phyloP scores from a whole-genome alignment of 768 basidiomycete genomes.

The Phanerochaete carnosa region DNA sequence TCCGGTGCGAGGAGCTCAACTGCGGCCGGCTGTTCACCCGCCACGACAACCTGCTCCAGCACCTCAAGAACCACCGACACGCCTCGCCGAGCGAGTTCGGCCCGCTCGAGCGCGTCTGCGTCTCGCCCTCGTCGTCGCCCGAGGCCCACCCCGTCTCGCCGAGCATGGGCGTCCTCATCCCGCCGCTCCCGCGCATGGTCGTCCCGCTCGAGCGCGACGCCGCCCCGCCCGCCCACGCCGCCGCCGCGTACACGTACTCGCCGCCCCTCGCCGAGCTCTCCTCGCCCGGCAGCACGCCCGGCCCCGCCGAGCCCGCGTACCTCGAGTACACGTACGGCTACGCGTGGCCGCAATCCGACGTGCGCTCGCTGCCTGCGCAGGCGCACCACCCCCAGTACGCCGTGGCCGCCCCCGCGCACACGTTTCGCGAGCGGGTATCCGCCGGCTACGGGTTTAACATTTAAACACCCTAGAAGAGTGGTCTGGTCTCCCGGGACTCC shows the following conservation, averaged over 20 bases:
- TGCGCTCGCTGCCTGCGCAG: constrained; percentile 3
- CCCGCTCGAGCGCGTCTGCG: constrained; percentile 12
- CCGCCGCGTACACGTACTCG: not conserved
- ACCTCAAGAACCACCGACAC: constrained; percentile 28
- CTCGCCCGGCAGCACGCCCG: constrained; percentile 5
- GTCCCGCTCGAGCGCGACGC: not conserved
- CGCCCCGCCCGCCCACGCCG: too few species aligned
- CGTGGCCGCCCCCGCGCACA: not conserved
- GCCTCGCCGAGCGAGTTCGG: constrained; percentile 2
- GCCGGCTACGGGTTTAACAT: not conserved
- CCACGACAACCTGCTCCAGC: constrained; percentile 78
- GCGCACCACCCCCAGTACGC: not conserved
- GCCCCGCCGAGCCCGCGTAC: not conserved
- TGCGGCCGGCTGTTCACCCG: constrained; percentile 77
- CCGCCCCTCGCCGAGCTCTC: not conserved
- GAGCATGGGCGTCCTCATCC: constrained; percentile 14
- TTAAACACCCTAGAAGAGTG: not conserved
- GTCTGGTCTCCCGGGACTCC: not conserved
- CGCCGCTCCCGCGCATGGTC: constrained; percentile 5
- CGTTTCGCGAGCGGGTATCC: constrained; percentile 1
- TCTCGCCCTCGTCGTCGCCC: not conserved
- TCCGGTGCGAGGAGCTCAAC: constrained; percentile 56
- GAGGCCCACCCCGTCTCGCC: constrained; percentile 2
- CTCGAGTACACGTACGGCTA: not conserved
- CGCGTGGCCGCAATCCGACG: constrained; percentile 12